Base-by-base conservation (phyloP, 2,329 filamentous ascomycete species). In the Aspergillus unguis region DNA sequence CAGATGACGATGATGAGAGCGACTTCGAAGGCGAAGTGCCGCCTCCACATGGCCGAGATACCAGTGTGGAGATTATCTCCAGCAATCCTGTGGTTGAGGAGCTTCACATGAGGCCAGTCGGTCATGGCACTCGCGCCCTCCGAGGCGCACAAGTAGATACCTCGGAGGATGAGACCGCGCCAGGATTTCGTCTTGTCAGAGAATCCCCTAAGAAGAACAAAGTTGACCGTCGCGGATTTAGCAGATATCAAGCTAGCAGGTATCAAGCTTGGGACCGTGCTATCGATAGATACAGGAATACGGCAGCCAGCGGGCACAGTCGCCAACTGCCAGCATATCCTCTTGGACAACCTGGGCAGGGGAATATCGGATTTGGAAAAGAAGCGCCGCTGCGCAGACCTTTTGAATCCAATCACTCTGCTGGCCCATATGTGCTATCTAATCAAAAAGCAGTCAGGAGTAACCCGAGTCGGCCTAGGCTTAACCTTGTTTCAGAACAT, bases 1-100 rank as follows among this genome's bases (percentile, higher is more conserved):
- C 83, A 48, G 81, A 84, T 62, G 81, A 84, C 62, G 81, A 84
- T 59, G 80, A 84, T 48, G 79, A 82, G 40, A 72, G 72, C 47
- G 72, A 75, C 40, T 66, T 66, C 27, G 73, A 74, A 46, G 72
- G 70, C 45, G 58, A 62, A 31, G 56, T 59, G 6, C 50, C 60
- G 28, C 57, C 55, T 43, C 46, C 62, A 41, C 54, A 46, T 46
- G 64, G 68, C 36, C 68, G 68, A 41, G 68, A 73, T 55, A 62
- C 65, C 23, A 76, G 70, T 50, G 67, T 77, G 53, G 73, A 77
- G 55, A 65, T 76, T 44, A 57, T 77, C 45, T 71, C 74, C 26
- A 75, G 66, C 48, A 65, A 69, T 53, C 60, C 69, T 35, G 61
- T 66, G 42, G 62, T 61, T 46, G 67, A 70, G 49, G 66, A 72